Evolutionary conservation across 176 grass and related monocot genomes (phyloP), one percentile per base, ranked within the genome.

Genomic region (Ampelocalamus luodianensis): DNA sequence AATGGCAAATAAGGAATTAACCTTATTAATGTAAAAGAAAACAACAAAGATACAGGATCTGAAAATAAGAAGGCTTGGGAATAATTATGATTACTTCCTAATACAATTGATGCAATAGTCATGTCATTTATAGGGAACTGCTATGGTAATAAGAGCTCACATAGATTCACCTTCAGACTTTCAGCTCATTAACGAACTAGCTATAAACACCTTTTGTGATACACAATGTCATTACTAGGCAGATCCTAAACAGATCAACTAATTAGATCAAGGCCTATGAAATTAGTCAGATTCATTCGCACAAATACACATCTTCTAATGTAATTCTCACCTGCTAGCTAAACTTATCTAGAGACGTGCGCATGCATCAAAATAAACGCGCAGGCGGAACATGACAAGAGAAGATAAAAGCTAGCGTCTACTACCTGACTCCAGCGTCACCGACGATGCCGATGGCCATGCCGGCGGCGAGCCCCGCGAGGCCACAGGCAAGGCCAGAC

Each of bases 361-460:
- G 10, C 22, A 46, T 26, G 13, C 29, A 83, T 72, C 20, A 13
- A 56, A 68, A 68, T 46, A 36, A 29, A 66, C 17, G 11, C 3
- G 20, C 9, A 49, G 12, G 4, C 5, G 49, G 5, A 7, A 8
- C 22, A 71, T 0, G 42, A 24, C 4, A 65, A 20, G 38, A 22
- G 17, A 86, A 46, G 56, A 45, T n/a, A 82, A 23, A n/a, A 76
- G 37, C 22, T 81, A 34, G 50, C 1, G 32, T 36, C 17, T 62
- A 24, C 44, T 84, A 92, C 91, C 91, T 92, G 45, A 92, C 91
- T 64, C 91, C 91, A 51, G 91, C 91, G 50, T 92, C 91, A 76
- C 91, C 91, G 1, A 92, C 91, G 22, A 92, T 92, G 63, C 91
- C 91, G 26, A 92, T 92, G 84, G 91, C 91, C 91, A 92, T 92